Base-by-base conservation (phyloP, 2,329 filamentous ascomycete species). In the Paradendryphiella salina region DNA sequence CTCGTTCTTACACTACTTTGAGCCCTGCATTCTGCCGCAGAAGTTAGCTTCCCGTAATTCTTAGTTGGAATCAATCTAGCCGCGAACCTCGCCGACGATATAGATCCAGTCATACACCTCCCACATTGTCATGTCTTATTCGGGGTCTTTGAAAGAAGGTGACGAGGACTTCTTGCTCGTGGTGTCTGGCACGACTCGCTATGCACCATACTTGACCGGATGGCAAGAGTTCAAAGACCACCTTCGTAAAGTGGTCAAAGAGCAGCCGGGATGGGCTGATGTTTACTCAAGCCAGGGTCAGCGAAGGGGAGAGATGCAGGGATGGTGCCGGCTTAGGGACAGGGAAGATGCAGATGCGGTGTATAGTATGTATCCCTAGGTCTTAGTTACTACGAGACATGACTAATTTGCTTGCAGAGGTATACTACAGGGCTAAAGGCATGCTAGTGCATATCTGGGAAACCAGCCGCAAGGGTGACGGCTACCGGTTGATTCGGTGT, bases 191-290 rank as follows among this genome's bases (percentile, higher is more conserved):
- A 50, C 50, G 13, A 61, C 51, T 7, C 60, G 57, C 5, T 57
- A 61, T 47, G 65, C 65, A 18, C 63, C 67, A 1, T 70, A 65
- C 36, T 45, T 72, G 28, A 45, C 54, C 1, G 65, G 59, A 5
- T 74, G 72, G 72, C 63, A 69, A 61, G 63, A 66, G n/a, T 69
- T 73, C 57, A 74, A 74, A 52, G 72, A 74, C 31, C 55, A 69
- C 21, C 62, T 72, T 21, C 64, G 72, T 7, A 66, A 60, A 43
- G 56, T 62, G 7, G 64, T 73, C 15, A 65, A 65, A 39, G 62
- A 69, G 37, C 71, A 73, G 26, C 72, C 72, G 14, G 70, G 70
- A 2, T 73, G 71, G 72, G 65, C 65, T 10, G 64, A 73, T n/a
- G 66, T 73, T 4, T 59, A 56, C 14, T 44, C 61, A 20, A 66